Evolutionary conservation across 164 flowering plant species (phyloP).

Genomic region (Vitis labrusca): DNA sequence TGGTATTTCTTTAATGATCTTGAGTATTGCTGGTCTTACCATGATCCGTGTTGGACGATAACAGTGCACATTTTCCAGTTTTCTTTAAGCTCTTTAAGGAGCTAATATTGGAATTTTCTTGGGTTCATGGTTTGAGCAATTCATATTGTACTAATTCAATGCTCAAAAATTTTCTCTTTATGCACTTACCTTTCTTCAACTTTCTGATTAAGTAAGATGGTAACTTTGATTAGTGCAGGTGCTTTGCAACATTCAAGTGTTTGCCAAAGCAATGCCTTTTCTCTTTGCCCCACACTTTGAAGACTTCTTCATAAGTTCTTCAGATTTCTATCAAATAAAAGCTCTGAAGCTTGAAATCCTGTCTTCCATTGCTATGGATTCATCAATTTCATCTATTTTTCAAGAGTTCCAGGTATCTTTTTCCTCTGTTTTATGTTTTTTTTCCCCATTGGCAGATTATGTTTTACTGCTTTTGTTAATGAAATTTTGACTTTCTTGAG

Average conservation of each 20-base stretch:
- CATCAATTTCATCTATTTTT: constrained; percentile 70
- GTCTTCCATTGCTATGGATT: constrained; percentile 76
- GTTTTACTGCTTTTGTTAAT: neutral
- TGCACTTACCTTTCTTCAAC: too few species aligned
- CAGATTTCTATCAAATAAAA: constrained; percentile 78
- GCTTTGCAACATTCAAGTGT: constrained; percentile 91
- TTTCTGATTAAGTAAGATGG: neutral
- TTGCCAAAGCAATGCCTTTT: constrained; percentile 86
- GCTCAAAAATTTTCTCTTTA: too few species aligned
- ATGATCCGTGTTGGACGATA: neutral
- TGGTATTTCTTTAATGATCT: neutral
- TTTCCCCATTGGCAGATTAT: neutral
- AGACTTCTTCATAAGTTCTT: constrained; percentile 72
- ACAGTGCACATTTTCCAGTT: neutral
- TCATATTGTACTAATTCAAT: too few species aligned
- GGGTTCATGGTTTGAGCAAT: too few species aligned
- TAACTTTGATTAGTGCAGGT: constrained; percentile 52
- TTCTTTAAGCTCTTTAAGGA: neutral
- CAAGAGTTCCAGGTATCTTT: constrained; percentile 87
- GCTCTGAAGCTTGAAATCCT: constrained; percentile 90
- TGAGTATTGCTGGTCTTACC: neutral
- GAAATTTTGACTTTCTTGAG: neutral
- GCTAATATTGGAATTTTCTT: neutral
- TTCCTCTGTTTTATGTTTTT: neutral
- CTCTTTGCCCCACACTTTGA: constrained; percentile 76